Evolutionary conservation across 441 rosid species (phyloP).

Genomic region (Mallotus japonicus): DNA sequence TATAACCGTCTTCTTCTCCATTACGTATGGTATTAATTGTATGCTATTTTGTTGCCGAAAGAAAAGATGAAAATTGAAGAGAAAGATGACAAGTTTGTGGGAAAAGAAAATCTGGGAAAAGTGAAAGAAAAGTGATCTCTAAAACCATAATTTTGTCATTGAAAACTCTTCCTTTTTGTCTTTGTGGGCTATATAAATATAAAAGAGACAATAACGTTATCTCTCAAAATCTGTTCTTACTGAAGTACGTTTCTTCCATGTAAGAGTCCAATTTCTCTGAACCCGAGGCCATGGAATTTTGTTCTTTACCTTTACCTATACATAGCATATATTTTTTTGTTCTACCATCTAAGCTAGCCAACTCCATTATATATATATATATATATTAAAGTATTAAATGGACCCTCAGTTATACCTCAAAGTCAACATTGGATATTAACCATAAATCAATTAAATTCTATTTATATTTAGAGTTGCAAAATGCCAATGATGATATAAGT

Average conservation of each 20-base stretch:
- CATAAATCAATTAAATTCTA: no score
- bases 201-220: not conserved
- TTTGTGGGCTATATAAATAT: not conserved
- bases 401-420: no score
- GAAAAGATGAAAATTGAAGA: not conserved
- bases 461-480: no score
- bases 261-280: not conserved
- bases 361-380: no score
- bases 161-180: constrained; percentile 18
- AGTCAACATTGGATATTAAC: no score
- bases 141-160: constrained; percentile 18
- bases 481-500: no score
- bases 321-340: no score
- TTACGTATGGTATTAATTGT: not conserved
- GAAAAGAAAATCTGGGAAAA: constrained; percentile 28
- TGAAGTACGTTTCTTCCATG: not conserved
- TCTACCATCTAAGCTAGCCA: no score
- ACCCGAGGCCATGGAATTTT: no score
- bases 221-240: not conserved
- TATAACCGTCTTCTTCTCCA: constrained; percentile 12
- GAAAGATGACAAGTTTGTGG: constrained; percentile 9
- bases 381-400: no score
- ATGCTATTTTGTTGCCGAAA: constrained; percentile 23
- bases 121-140: constrained; percentile 15
- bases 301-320: no score